phyloP scores from a whole-genome alignment of 129 eudicot genomes.

The Centella asiatica region DNA sequence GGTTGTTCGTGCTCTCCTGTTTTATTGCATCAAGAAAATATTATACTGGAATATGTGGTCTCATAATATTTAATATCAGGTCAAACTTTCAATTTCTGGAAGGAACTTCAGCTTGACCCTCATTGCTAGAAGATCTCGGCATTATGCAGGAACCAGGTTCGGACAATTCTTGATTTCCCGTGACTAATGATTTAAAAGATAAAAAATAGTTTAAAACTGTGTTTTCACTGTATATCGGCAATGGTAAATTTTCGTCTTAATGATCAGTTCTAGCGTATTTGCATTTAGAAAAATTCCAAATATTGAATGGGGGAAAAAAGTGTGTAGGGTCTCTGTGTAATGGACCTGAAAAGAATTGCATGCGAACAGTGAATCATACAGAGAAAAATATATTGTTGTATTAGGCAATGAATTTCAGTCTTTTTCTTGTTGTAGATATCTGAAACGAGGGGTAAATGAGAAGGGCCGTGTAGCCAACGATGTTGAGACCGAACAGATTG shows the following conservation, averaged over 20 bases:
- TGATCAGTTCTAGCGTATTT: background rate
- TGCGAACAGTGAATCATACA: background rate
- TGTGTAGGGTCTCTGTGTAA: no score
- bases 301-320: background rate
- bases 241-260: background rate
- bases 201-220: background rate
- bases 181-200: background rate
- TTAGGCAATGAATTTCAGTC: background rate
- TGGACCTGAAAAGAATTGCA: background rate
- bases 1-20: background rate
- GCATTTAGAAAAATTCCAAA: background rate
- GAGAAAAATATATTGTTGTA: background rate
- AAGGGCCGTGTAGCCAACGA: conserved; percentile 98
- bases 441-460: conserved; percentile 89
- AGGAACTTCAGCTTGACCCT: conserved; percentile 58
- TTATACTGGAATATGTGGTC: background rate
- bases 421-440: conserved; percentile 39
- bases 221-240: background rate
- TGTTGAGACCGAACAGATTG: conserved; percentile 97
- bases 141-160: conserved; percentile 98
- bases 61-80: conserved; percentile 33
- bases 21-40: background rate
- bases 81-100: conserved; percentile 53
- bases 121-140: conserved; percentile 94
- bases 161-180: background rate